Base-by-base conservation (phyloP, 306 rosid species). In the Cucurbita ficifolia region DNA sequence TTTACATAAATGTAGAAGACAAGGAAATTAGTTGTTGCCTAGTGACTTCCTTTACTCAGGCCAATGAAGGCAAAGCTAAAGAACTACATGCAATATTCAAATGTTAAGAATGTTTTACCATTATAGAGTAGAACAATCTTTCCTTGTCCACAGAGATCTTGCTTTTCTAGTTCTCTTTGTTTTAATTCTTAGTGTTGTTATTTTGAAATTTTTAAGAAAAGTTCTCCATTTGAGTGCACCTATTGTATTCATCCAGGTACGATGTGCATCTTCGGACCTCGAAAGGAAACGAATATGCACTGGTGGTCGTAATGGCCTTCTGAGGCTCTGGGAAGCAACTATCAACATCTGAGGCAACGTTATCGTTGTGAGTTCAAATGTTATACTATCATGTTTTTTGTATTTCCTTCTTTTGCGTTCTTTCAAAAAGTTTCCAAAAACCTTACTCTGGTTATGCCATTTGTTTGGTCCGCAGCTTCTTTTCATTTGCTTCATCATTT, bases 241-340 rank as follows among this genome's bases (percentile, higher is more conserved):
- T 46, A 17, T 21, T 74, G 22, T 49, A 14, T 75, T 22, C n/a
- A 3, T 55, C 48, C 87, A 94, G 99, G 95, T 91, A 63, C 80
- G 97, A 62, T 94, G 99, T 40, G 78, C 88, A 56, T 79, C 92
- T 63, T 88, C 97, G 10, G 97, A 94, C 85, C 88, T 94, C 46
- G 97, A 94, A 87, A 89, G 97, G 86, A 94, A 94, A 84, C 83
- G 96, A 85, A 87, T 94, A 80, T 94, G 99, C 88, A 94, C 95
- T 12, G 99, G 99, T 53, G 97, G 90, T 64, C 96, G 99, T 65
- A 91, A 94, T 74, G 99, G 99, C 68, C 86, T 87, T 77, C 86
- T 91, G 61, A 85, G 99, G 80, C 92, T 91, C 53, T 94, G 99
- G 99, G 99, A 94, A 85, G 99, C 99, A 82, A 91, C 99, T 57